Base-by-base conservation (phyloP, 805 yeast species). In the Kurtzmaniella cleridarum region DNA sequence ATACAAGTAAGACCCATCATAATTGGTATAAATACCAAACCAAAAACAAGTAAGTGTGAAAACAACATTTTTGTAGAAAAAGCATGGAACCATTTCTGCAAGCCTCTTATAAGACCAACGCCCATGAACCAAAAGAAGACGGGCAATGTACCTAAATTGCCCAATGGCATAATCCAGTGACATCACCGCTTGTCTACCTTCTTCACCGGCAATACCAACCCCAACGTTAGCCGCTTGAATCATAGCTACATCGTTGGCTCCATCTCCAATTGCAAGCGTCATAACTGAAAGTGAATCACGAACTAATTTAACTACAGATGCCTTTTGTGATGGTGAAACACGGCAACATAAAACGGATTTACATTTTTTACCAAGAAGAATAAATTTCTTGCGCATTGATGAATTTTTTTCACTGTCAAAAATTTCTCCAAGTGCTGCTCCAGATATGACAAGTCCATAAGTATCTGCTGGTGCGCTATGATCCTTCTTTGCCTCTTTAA, bases 171-270 rank as follows among this genome's bases (percentile, higher is more conserved):
- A 84, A 64, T 84, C 95, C 0, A 90, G 78, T 1, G 88, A 78
- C 95, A 84, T 84, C 8, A 81, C 93, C 1, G 95, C 95, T 53
- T 84, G 90, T 38, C 93, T 64, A 43, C 95, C 95, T 62, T 84
- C 95, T 50, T 83, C 86, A 47, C 95, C 95, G 5, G 89, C 91
- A 52, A 84, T 84, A 46, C 95, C 95, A 29, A 85, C 81, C 41
- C 95, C 95, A 27, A 85, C 79, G 55, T 85, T 82, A 3, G 95
- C 91, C 27, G 86, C 84, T 53, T 84, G 91, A 45, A 84, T 85
- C 95, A 84, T 84, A 7, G 93, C 85, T 36, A 84, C 93, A 57
- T 84, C 95, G 53, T 84, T 84, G 18, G 93, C 86, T 46, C 95
- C 95, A 55, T 84, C 95, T 26, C 95, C 95, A 55, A 84, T 78